Percentiles rank a stretch among this genome's conserved stretches.
Conservation (phyloP, 169 alveolate genomes). For the Fabrea salina region DNA sequence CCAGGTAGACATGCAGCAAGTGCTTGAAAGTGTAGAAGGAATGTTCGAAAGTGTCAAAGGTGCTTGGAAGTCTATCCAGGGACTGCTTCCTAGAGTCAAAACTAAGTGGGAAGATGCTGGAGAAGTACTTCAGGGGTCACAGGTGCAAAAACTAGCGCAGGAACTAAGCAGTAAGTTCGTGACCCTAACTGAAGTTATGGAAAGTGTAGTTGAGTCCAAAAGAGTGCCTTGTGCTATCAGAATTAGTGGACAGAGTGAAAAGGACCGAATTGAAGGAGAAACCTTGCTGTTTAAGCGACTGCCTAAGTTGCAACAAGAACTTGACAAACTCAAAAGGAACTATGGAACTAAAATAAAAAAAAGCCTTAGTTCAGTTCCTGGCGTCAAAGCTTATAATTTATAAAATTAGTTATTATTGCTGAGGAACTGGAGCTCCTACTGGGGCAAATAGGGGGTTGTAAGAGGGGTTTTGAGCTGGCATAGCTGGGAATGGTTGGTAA, state of each 20-base stretch:
- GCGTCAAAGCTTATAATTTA: neutral
- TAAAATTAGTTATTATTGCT: no score
- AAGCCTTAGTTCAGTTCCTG: neutral
- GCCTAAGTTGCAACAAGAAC: neutral
- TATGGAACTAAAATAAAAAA: neutral
- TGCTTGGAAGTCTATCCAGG: neutral
- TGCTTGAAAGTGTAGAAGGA: neutral
- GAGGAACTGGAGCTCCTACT: no score
- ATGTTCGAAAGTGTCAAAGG: no score
- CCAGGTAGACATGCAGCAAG: neutral
- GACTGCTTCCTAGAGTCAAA: neutral
- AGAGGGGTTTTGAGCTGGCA: no score
- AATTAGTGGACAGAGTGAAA: neutral
- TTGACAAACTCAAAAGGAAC: neutral
- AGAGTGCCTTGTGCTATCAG: neutral
- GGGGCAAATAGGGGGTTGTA: no score
- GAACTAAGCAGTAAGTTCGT: neutral
- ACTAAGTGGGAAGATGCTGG: neutral
- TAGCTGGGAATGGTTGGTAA: no score
- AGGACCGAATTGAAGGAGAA: constrained; percentile 23
- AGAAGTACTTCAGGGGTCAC: neutral
- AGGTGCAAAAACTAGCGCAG: neutral
- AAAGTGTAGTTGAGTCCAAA: neutral
- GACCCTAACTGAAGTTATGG: neutral
- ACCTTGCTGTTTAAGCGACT: neutral